Evolutionary conservation across 192 early-diverging fungal genomes (phyloP), one percentile per base, ranked within the genome.

Genomic region (Linnemannia exigua): DNA sequence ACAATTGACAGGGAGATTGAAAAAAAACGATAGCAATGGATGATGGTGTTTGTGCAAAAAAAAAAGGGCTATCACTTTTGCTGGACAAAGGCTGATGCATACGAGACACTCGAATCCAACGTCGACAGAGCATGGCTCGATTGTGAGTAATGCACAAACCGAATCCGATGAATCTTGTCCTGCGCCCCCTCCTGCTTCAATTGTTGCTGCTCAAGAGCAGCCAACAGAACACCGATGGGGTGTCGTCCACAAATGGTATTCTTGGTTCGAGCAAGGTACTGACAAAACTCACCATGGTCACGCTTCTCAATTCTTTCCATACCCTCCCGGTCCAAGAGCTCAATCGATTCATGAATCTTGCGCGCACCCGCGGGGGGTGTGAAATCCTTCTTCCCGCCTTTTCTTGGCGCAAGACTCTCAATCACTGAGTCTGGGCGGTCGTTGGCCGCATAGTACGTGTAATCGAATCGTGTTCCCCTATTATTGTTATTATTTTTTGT

Each of bases 201-300:
- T 17, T 47, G 74, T 58, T 22, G 74, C 61, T 50, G 51, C 35
- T 91, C 82, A 25, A 96, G 36, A 0, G 94, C 93, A n/a, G 91
- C 92, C 81, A 99, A 71, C 20, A 98, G 83, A 19, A 99, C 93
- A 0, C 92, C 91, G 72, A 99, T 97, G 0, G 97, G 96, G 79
- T 98, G 95, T 47, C 97, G 88, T 31, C 98, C 98, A 87, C 98
- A 99, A 50, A 99, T 98, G 0, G 98, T 99, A 80, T 99, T 99
- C 37, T 90, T 77, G 1, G 98, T 98, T 51, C 87, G 79, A 38
- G 89, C 74, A 28, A 99, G 87, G 78, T 99, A 99, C 41, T 80
- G 75, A 15, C 81, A 70, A 81, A 98, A 99, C 1, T 38, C 91
- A 1, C 68, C 72, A 67, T 93, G 91, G 69, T 93, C 89, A 46